Conservation (phyloP, 257 asterid genomes). For the Sherardia arvensis region DNA sequence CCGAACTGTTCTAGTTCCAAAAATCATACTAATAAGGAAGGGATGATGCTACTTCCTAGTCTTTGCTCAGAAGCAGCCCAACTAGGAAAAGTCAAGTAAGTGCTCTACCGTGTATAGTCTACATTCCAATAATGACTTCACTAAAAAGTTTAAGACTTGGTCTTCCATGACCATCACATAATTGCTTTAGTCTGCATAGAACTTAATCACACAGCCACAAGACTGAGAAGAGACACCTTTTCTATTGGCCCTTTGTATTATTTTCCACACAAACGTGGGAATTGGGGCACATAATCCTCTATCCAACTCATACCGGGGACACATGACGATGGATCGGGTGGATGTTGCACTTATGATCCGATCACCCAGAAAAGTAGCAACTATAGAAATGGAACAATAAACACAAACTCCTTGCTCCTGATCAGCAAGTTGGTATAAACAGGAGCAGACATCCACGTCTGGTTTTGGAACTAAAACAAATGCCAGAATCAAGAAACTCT, state of each 20-base stretch:
- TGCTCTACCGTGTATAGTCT: not conserved
- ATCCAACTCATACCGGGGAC: not conserved
- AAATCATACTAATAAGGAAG: not conserved
- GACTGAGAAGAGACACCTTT: too few relatives aligned
- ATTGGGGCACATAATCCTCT: not conserved
- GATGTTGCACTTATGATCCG: too few relatives aligned
- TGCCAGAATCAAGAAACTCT: not conserved
- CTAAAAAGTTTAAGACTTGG: not conserved
- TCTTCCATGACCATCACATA: not conserved
- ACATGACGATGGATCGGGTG: too few relatives aligned
- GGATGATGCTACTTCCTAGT: not conserved
- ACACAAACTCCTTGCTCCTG: not conserved
- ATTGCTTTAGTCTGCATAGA: not conserved
- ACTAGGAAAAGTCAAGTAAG: slow-evolving; percentile 1
- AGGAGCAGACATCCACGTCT: not conserved
- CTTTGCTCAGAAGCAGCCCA: slow-evolving; percentile 1
- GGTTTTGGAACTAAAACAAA: not conserved
- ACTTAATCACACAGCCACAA: not conserved
- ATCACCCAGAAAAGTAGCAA: not conserved
- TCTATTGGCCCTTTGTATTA: not conserved
- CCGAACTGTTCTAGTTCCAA: too few relatives aligned
- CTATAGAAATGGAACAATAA: too few relatives aligned
- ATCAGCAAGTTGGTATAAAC: not conserved
- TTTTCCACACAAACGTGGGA: not conserved
- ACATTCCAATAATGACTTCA: not conserved